Evolutionary conservation across 148 eudicot species (phyloP), one percentile per base, ranked within the genome.

Genomic region (Oxyria digyna): DNA sequence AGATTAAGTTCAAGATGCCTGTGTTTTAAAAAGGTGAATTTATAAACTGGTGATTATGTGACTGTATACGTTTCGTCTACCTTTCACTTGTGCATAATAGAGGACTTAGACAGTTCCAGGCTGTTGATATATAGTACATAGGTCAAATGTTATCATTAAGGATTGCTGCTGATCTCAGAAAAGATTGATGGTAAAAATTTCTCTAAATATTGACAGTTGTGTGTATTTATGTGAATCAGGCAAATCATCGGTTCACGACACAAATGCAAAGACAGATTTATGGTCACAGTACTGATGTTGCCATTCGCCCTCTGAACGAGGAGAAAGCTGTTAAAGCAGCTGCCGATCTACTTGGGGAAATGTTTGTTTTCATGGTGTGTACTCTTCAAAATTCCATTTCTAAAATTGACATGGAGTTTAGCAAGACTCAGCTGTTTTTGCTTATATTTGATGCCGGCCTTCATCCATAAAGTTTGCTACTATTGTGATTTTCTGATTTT

Each of bases 281-380:
- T 21, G 29, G 45, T 66, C 42, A 66, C 9, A 66, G 46, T 38
- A 66, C 68, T 59, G 38, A 59, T 59, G 65, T 59, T 1, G 68
- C 68, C 42, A 66, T 66, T 41, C 68, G 46, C 45, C 68, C 68
- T 66, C 26, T 66, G 24, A 37, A 41, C 4, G 68, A 66, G 31
- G 68, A 66, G 46, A 35, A 66, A 18, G 42, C 68, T 37, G 42
- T 66, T 37, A 26, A 66, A 41, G 68, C 68, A 66, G 68, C 46
- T n/a, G 68, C 68, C 38, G 68, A 66, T 66, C 42, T 41, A 37
- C 68, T 66, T 38, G 42, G 43, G 10, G 68, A 41, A 18, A 37
- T 35, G 42, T 41, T 66, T 10, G 43, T 66, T 38, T 66, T 41
- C 17, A 35, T 29, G 43, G 68, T 66, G 8, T 66, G 1, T 27